These are phyloP conservation scores for Lentinula novae-zelandiae DNA, from an alignment of 1,284 basidiomycete genomes.

Conservation along the genomic window DNA sequence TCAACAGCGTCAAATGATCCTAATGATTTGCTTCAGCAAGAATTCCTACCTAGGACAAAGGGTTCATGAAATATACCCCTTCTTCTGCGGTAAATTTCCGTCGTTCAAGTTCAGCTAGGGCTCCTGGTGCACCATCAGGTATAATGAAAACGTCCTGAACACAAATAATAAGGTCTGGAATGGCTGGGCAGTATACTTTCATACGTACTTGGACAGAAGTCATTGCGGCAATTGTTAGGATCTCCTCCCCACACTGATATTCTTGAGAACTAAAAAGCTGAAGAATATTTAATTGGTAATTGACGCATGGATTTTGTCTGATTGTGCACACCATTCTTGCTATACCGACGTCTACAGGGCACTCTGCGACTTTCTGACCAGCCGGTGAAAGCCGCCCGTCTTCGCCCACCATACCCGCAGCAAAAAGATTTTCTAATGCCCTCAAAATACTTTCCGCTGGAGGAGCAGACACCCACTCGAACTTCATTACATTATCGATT, in stretches of 20 bases:
- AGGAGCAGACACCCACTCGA: slow-evolving; percentile 91
- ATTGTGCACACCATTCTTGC: slow-evolving; percentile 63
- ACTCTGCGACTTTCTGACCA: slow-evolving; percentile 74
- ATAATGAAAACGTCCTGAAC: slow-evolving; percentile 82
- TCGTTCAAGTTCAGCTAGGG: slow-evolving; percentile 84
- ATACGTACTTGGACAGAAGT: slow-evolving; percentile 74
- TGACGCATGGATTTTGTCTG: background rate
- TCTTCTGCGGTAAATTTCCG: slow-evolving; percentile 97
- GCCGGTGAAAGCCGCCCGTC: slow-evolving; percentile 62
- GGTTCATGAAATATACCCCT: slow-evolving; percentile 56
- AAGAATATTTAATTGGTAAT: slow-evolving; percentile 12
- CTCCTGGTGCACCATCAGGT: slow-evolving; percentile 79
- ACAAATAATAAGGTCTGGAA: background rate
- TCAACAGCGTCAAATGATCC: slow-evolving; percentile 91
- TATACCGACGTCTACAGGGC: slow-evolving; percentile 71
- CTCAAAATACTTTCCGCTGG: slow-evolving; percentile 83
- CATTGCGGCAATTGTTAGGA: slow-evolving; percentile 95
- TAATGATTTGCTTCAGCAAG: slow-evolving; percentile 25
- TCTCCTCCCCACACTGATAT: slow-evolving; percentile 87
- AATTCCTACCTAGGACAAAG: background rate
- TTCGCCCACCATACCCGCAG: slow-evolving; percentile 69
- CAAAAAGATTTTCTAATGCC: slow-evolving; percentile 73
- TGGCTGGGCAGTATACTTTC: background rate
- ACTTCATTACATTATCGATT: slow-evolving; percentile 93
- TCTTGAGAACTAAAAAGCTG: slow-evolving; percentile 85